A percentile compares a stretch with the other conserved stretches of the same genome.
Evolutionary conservation across 139 green algal genomes (phyloP).

Genomic region (Chlamydomonas urium): DNA sequence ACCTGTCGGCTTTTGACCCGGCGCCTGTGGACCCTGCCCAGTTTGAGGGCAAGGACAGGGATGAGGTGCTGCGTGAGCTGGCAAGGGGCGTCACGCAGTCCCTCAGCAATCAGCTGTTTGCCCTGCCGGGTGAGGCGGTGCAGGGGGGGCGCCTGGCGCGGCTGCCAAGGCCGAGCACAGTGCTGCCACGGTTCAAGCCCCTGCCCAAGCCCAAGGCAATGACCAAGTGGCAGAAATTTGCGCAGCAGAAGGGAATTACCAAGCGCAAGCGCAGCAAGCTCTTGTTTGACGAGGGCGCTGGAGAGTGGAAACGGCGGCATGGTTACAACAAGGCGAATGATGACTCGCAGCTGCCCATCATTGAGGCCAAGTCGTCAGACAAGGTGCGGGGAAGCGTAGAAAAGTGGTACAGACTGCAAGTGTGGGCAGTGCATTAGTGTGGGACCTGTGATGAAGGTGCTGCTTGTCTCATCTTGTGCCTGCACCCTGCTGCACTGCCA

Average conservation of each 20-base stretch:
- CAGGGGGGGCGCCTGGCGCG: conserved; percentile 62
- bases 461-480: conserved; percentile 7
- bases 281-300: conserved; percentile 76
- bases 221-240: conserved; percentile 95
- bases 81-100: conserved; percentile 68
- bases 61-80: conserved; percentile 33
- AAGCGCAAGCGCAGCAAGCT: conserved; percentile 89
- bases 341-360: conserved; percentile 75
- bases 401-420: background rate
- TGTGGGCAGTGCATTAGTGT: background rate
- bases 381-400: conserved; percentile 34
- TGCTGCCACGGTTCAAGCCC: conserved; percentile 77
- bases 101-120: conserved; percentile 68
- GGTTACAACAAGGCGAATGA: conserved; percentile 89
- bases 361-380: conserved; percentile 77
- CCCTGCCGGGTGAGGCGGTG: conserved; percentile 60
- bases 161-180: conserved; percentile 67
- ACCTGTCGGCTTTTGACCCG: conserved; percentile 74
- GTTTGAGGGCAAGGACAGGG: conserved; percentile 22
- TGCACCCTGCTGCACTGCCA: too few species aligned
- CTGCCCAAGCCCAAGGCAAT: conserved; percentile 73
- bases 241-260: conserved; percentile 88
- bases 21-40: conserved; percentile 45
- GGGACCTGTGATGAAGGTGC: conserved; percentile 1
- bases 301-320: conserved; percentile 74